A percentile compares a stretch with the other conserved stretches of the same genome.
Conservation (phyloP, 768 basidiomycete genomes). For the Lentinula guzmanii region DNA sequence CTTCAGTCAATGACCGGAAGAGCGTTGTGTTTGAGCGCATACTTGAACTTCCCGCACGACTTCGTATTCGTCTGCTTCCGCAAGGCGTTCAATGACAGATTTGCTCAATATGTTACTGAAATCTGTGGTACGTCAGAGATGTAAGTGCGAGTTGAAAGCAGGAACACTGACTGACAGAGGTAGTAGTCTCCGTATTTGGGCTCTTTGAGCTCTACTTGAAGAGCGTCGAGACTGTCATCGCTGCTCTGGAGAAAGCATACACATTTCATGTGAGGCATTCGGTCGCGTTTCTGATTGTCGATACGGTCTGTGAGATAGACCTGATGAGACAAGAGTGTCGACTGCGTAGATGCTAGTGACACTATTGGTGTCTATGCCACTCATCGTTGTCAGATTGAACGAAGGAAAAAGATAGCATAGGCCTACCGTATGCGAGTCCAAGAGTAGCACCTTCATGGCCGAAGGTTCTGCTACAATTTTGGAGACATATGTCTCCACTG, state of each 20-base stretch:
- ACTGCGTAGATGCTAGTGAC: constrained; percentile 91
- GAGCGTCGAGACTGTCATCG: constrained; percentile 75
- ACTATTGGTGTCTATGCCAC: constrained; percentile 84
- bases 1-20: constrained; percentile 1
- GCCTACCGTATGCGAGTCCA: constrained; percentile 89
- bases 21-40: constrained; percentile 12
- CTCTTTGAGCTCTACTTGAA: constrained; percentile 79
- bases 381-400: not conserved
- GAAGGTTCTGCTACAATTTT: constrained; percentile 82
- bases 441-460: constrained; percentile 92
- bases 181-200: constrained; percentile 98
- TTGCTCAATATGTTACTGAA: constrained; percentile 95
- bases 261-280: constrained; percentile 96
- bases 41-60: constrained; percentile 97
- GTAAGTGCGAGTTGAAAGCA: constrained; percentile 14
- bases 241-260: constrained; percentile 87
- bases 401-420: not conserved
- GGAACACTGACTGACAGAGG: constrained; percentile 75
- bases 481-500: constrained; percentile 88
- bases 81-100: constrained; percentile 84
- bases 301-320: constrained; percentile 97
- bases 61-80: constrained; percentile 93
- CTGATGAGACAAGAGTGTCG: constrained; percentile 87
- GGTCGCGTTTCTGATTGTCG: constrained; percentile 87
- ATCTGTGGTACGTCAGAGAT: constrained; percentile 44